Evolutionary conservation across 2,329 filamentous ascomycete species (phyloP), one percentile per base, ranked within the genome.

Genomic region (Fusarium sp.): DNA sequence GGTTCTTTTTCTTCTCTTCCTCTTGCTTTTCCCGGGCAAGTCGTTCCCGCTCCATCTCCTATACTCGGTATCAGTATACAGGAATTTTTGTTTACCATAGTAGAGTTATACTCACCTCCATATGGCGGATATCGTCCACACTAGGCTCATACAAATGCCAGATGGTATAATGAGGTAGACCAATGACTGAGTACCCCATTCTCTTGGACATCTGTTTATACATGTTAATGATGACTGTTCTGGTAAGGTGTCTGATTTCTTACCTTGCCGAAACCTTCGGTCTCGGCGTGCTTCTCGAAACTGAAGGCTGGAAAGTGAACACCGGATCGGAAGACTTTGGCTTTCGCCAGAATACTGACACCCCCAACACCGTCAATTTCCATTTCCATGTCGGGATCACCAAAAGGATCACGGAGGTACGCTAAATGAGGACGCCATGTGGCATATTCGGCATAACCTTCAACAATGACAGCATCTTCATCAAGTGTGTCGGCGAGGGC

Each of bases 111-210:
- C 85, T 68, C 82, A 91, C 90, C 86, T 95, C 96, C 96, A 99
- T 99, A 80, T 98, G 96, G 68, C 93, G 92, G 72, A 98, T 94
- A 79, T 99, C 96, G 79, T 99, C 96, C 22, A 98, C 94, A 79
- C 94, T 98, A n/a, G 96, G 96, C 83, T 99, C 96, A 85, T 99
- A 99, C 79, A 99, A 87, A 91, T 99, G 96, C 96, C 96, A 99
- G 75, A 99, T 98, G 2, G 95, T 98, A 83, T 99, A 99, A 81
- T 99, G 96, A 12, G 96, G 96, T 53, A 99, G 88, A 38, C 96
- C 96, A 66, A 99, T 93, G 24, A 99, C 96, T 0, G 95, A 98
- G 80, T 94, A 98, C 68, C 93, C 89, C 96, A 99, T 98, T 69
- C 94, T 92, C 83, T 94, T 96, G 22, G 96, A 94, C 96, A 99